Conservation (phyloP, 2,329 filamentous ascomycete species). For the Colletotrichum sp. region DNA sequence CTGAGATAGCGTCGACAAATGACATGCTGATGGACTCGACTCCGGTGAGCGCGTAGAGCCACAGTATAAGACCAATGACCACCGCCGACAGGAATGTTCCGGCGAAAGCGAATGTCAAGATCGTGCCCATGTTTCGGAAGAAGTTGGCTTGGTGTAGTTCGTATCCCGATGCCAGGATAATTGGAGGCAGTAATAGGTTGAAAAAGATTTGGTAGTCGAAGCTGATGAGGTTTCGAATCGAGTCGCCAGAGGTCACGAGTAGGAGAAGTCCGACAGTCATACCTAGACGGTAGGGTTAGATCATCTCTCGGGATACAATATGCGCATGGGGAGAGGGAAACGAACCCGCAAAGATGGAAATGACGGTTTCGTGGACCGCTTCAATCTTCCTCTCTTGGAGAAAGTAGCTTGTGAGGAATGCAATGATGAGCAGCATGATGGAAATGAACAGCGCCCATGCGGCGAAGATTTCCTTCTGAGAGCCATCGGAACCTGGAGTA, state of each 20-base stretch:
- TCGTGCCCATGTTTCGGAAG: slow-evolving; percentile 97
- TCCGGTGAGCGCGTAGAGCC: slow-evolving; percentile 85
- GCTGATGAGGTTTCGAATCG: slow-evolving; percentile 87
- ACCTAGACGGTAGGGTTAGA: slow-evolving; percentile 55
- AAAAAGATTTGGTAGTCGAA: slow-evolving; percentile 99
- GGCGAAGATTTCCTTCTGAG: slow-evolving; percentile 89
- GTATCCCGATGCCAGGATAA: slow-evolving; percentile 96
- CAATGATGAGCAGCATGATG: slow-evolving; percentile 90
- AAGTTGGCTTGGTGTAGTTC: slow-evolving; percentile 99
- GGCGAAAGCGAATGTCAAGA: slow-evolving; percentile 95
- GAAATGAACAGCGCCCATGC: slow-evolving; percentile 98
- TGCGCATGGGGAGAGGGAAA: background rate
- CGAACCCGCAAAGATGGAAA: slow-evolving; percentile 94
- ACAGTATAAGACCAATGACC: slow-evolving; percentile 89
- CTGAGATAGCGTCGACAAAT: slow-evolving; percentile 95
- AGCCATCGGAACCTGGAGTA: slow-evolving; percentile 19
- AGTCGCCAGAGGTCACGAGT: slow-evolving; percentile 78
- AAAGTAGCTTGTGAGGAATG: slow-evolving; percentile 96
- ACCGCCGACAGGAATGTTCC: slow-evolving; percentile 97
- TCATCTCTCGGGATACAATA: background rate
- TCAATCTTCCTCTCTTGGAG: slow-evolving; percentile 97
- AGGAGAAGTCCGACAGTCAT: slow-evolving; percentile 95
- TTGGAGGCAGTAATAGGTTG: slow-evolving; percentile 96
- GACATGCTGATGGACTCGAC: slow-evolving; percentile 84
- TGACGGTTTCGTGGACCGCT: slow-evolving; percentile 95